phyloP scores from a whole-genome alignment of 2,329 filamentous ascomycete species.

The Camillea tinctor region DNA sequence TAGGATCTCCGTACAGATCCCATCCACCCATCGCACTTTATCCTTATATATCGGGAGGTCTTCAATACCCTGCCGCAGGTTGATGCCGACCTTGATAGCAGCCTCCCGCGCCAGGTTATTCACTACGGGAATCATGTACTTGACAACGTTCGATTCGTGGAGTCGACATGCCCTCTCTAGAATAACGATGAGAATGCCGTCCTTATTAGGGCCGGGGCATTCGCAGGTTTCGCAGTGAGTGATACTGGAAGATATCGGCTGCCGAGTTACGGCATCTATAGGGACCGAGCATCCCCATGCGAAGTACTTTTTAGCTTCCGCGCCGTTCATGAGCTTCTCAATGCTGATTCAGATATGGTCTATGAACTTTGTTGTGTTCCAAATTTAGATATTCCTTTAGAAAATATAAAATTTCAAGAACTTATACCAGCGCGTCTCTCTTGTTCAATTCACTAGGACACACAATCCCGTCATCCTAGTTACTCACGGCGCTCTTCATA shows the following conservation, averaged over 20 bases:
- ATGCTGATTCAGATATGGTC: neutral
- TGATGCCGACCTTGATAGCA: conserved; percentile 5
- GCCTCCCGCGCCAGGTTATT: conserved; percentile 6
- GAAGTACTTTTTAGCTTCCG: conserved; percentile 3
- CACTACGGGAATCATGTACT: conserved; percentile 10
- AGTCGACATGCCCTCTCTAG: conserved; percentile 6
- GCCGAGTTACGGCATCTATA: conserved; percentile 4
- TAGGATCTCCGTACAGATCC: conserved; percentile 5
- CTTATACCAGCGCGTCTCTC: neutral
- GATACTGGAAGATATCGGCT: conserved; percentile 2
- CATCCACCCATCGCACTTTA: conserved; percentile 3
- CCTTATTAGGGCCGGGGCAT: conserved; percentile 3
- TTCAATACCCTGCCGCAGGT: conserved; percentile 4
- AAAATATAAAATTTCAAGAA: neutral
- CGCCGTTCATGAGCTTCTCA: neutral
- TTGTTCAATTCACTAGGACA: neutral
- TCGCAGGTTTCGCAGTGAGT: conserved; percentile 3
- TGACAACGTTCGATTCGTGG: conserved; percentile 12
- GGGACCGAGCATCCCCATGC: conserved; percentile 9
- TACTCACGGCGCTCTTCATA: neutral
- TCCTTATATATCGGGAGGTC: conserved; percentile 5
- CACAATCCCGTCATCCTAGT: neutral
- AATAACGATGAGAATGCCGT: conserved; percentile 2
- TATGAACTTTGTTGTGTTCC: neutral
- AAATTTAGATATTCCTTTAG: neutral